Evolutionary conservation across 2,329 filamentous ascomycete genomes (phyloP).

Genomic region (Calonectria pauciramosa): DNA sequence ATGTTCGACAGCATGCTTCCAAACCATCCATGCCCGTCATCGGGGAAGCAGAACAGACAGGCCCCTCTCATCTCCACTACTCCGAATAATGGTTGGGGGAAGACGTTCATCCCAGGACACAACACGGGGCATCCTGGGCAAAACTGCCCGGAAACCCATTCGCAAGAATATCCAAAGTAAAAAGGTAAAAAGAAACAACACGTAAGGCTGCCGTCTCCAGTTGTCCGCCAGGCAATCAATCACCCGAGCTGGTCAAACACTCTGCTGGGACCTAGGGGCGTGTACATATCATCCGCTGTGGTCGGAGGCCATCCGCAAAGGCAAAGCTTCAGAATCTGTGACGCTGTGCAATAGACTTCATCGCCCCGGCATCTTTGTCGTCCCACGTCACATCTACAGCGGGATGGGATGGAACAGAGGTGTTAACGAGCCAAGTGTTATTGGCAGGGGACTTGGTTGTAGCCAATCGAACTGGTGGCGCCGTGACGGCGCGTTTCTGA

Average conservation of each 20-base stretch:
- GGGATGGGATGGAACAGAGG: constrained; percentile 2
- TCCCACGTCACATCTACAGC: constrained; percentile 26
- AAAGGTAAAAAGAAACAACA: not conserved
- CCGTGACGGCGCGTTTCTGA: constrained; percentile 5
- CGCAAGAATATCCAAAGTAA: constrained; percentile 5
- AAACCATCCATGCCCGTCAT: constrained; percentile 5
- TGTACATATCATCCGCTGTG: constrained; percentile 11
- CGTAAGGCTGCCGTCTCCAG: not conserved
- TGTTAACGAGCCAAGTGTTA: constrained; percentile 32
- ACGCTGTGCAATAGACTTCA: constrained; percentile 5
- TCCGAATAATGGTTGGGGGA: not conserved
- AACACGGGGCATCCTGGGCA: constrained; percentile 32
- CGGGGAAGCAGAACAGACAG: not conserved
- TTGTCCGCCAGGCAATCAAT: not conserved
- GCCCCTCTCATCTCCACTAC: constrained; percentile 1
- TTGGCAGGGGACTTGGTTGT: constrained; percentile 31
- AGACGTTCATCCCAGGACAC: constrained; percentile 18
- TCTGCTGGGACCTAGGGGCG: not conserved
- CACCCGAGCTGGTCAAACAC: not conserved
- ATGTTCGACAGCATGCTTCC: constrained; percentile 10
- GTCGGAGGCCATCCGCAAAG: not conserved
- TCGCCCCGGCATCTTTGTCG: constrained; percentile 4
- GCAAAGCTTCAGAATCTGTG: not conserved
- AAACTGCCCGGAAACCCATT: not conserved
- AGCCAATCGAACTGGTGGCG: constrained; percentile 22